Evolutionary conservation across 116 monocot species (phyloP).

Genomic region (Phalaenopsis hybrid): DNA sequence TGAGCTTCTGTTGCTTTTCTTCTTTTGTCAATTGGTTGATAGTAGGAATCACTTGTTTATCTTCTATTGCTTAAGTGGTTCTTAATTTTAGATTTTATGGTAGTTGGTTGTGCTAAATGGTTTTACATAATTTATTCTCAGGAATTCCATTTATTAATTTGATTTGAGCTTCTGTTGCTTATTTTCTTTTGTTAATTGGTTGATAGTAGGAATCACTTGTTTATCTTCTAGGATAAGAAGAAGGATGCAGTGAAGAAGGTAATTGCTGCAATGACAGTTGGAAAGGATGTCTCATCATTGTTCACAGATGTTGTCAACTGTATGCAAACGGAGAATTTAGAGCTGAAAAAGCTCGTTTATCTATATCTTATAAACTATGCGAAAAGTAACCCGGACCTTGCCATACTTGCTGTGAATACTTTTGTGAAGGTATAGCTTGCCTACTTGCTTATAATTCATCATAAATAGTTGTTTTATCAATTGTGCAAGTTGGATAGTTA

Average conservation of each 20-base stretch:
- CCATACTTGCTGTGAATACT: conserved; percentile 97
- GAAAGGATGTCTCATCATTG: conserved; percentile 97
- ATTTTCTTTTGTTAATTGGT: neutral
- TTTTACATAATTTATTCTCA: neutral
- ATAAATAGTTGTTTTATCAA: neutral
- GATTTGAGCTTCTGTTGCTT: neutral
- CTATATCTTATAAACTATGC: conserved; percentile 99
- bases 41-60: no score
- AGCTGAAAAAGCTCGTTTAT: conserved; percentile 98
- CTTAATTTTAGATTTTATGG: neutral
- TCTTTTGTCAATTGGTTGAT: no score
- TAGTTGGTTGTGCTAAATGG: neutral
- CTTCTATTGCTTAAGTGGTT: no score
- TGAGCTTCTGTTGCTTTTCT: no score
- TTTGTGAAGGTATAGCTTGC: conserved; percentile 82
- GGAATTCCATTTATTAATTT: neutral
- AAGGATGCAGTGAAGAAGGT: conserved; percentile 99
- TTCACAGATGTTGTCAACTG: conserved; percentile 99
- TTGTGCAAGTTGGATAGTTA: neutral
- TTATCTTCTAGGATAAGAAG: conserved; percentile 73
- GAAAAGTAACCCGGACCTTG: conserved; percentile 94
- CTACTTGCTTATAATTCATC: neutral
- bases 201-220: neutral
- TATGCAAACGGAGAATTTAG: conserved; percentile 98
- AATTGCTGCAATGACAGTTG: conserved; percentile 99